These are phyloP conservation scores for Ganoderma boninense DNA, from an alignment of 1,284 basidiomycete genomes.

Conservation along the genomic window DNA sequence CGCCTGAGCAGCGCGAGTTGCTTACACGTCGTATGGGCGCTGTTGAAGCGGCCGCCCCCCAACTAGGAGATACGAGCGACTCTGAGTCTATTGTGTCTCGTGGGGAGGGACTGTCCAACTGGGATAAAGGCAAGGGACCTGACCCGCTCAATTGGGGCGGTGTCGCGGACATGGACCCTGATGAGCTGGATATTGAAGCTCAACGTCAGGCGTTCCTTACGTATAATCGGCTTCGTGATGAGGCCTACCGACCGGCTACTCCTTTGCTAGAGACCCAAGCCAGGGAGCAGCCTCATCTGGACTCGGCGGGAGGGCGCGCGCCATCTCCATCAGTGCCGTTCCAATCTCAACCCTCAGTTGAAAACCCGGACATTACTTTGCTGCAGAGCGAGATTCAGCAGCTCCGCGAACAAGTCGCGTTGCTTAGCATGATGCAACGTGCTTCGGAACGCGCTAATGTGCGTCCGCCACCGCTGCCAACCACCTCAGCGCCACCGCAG, in stretches of 20 bases:
- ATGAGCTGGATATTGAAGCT: slow-evolving; percentile 21
- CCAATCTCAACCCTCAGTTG: not conserved
- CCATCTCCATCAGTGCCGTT: too few relatives aligned
- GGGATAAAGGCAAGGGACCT: slow-evolving; percentile 22
- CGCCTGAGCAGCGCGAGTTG: not conserved
- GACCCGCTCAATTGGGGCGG: slow-evolving; percentile 30
- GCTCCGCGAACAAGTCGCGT: not conserved
- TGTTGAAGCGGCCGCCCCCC: not conserved
- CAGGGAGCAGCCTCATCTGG: too few relatives aligned
- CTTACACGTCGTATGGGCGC: not conserved
- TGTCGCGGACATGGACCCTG: slow-evolving; percentile 6
- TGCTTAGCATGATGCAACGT: not conserved
- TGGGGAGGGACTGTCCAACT: slow-evolving; percentile 21
- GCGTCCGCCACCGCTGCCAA: too few relatives aligned
- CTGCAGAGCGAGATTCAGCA: not conserved
- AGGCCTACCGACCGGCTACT: not conserved
- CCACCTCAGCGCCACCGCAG: too few relatives aligned
- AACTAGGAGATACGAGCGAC: not conserved
- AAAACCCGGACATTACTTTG: not conserved
- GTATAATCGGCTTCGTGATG: not conserved
- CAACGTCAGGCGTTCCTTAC: slow-evolving; percentile 10
- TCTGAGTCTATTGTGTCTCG: not conserved
- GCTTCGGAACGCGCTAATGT: not conserved
- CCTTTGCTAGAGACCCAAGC: too few relatives aligned
- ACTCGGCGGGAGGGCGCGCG: too few relatives aligned